Conservation (phyloP, 2,329 filamentous ascomycete genomes). For the Orbilia oligospora region DNA sequence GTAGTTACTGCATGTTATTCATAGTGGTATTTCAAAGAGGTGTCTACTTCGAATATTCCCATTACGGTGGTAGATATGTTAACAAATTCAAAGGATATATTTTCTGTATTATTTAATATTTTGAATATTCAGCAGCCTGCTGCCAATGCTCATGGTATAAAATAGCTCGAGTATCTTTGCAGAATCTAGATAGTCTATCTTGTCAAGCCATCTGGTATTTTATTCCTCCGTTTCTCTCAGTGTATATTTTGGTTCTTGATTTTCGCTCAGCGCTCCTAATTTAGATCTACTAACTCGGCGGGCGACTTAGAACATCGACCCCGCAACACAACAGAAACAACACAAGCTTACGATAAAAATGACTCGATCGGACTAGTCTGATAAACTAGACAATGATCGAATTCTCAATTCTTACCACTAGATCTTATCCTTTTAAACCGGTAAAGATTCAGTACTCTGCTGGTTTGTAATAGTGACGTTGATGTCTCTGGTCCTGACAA, state of each 20-base stretch:
- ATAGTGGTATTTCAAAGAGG: no score
- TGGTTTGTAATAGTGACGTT: slow-evolving; percentile 30
- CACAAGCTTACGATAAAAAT: not conserved
- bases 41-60: no score
- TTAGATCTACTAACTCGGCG: no score
- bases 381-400: no score
- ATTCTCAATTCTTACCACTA: no score
- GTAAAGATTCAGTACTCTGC: slow-evolving; percentile 40
- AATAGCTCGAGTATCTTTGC: not conserved
- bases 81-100: not conserved
- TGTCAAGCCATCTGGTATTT: not conserved
- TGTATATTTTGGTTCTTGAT: no score
- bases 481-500: slow-evolving; percentile 38
- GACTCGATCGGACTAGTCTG: no score
- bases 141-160: not conserved
- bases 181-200: slow-evolving; percentile 1
- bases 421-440: slow-evolving; percentile 12
- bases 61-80: no score
- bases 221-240: no score
- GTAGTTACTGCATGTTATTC: no score
- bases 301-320: not conserved
- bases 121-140: not conserved
- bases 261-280: no score
- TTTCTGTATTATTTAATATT: not conserved
- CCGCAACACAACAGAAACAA: not conserved